Conservation (phyloP, 495 filamentous ascomycete genomes). For the Letharia lupina region DNA sequence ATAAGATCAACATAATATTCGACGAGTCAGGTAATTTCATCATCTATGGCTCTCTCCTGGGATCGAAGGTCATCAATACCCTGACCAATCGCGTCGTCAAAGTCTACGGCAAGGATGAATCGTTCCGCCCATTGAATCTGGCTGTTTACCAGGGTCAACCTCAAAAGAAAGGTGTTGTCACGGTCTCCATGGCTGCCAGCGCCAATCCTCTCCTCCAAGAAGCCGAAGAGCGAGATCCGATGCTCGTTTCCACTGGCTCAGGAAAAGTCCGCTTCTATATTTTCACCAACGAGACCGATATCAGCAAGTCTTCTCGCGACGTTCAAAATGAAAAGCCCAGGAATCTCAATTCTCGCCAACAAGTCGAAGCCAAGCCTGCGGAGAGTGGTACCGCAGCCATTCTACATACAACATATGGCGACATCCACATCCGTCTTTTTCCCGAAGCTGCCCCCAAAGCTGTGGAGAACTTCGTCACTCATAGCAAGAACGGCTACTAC, state of each 20-base stretch:
- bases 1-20: slow-evolving; percentile 78
- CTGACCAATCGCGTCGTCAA: slow-evolving; percentile 85
- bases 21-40: slow-evolving; percentile 96
- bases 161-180: slow-evolving; percentile 81
- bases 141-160: slow-evolving; percentile 94
- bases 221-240: slow-evolving; percentile 83
- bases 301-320: slow-evolving; percentile 79
- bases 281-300: slow-evolving; percentile 83
- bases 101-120: slow-evolving; percentile 80
- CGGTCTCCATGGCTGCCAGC: slow-evolving; percentile 95
- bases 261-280: slow-evolving; percentile 95
- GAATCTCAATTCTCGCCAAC: slow-evolving; percentile 39
- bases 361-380: slow-evolving; percentile 47
- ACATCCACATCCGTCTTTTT: slow-evolving; percentile 91
- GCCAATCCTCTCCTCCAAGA: slow-evolving; percentile 89
- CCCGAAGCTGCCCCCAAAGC: slow-evolving; percentile 87
- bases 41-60: slow-evolving; percentile 83
- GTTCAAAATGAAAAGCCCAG: slow-evolving; percentile 90
- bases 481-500: slow-evolving; percentile 83
- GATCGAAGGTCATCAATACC: slow-evolving; percentile 90
- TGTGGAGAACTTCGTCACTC: slow-evolving; percentile 98
- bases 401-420: slow-evolving; percentile 87
- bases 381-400: slow-evolving; percentile 73
- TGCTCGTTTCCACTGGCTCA: slow-evolving; percentile 73
- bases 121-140: slow-evolving; percentile 71